These are phyloP conservation scores for Ampelocalamus luodianensis DNA, from an alignment of 176 grass and related monocot species.

Conservation along the genomic window DNA sequence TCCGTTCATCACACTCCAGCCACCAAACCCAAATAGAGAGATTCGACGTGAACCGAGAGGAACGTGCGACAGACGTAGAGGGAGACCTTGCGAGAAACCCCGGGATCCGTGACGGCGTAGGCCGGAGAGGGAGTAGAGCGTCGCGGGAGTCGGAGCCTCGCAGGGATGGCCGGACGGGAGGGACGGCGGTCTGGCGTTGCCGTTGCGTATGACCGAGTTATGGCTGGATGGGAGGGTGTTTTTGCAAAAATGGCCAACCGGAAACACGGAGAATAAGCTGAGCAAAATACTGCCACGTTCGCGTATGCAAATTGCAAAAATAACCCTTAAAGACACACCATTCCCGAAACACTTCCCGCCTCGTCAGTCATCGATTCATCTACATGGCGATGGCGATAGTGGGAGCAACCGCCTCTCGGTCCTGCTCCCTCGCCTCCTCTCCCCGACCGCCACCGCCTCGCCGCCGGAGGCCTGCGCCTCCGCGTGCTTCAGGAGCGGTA, in stretches of 20 bases:
- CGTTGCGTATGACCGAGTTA: not conserved
- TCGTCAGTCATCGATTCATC: not conserved
- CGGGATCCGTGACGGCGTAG: no score
- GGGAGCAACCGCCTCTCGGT: not conserved
- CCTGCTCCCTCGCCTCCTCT: not conserved
- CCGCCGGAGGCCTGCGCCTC: not conserved
- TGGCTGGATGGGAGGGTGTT: constrained; percentile 10
- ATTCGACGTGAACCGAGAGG: not conserved
- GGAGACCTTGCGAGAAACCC: not conserved
- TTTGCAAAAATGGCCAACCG: not conserved
- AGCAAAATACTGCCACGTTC: not conserved
- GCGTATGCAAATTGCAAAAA: not conserved
- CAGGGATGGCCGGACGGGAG: not conserved
- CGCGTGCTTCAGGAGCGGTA: constrained; percentile 25
- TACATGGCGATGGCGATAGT: not conserved
- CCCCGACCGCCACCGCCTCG: not conserved
- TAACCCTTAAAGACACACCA: not conserved
- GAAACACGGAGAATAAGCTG: no score
- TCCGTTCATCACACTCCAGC: not conserved
- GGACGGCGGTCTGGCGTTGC: not conserved
- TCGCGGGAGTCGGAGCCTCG: not conserved
- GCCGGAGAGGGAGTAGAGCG: not conserved
- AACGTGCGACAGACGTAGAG: not conserved
- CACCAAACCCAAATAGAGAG: not conserved
- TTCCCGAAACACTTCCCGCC: no score